Base-by-base conservation (phyloP, 2,329 filamentous ascomycete species). In the Aspergillus tubingensis region DNA sequence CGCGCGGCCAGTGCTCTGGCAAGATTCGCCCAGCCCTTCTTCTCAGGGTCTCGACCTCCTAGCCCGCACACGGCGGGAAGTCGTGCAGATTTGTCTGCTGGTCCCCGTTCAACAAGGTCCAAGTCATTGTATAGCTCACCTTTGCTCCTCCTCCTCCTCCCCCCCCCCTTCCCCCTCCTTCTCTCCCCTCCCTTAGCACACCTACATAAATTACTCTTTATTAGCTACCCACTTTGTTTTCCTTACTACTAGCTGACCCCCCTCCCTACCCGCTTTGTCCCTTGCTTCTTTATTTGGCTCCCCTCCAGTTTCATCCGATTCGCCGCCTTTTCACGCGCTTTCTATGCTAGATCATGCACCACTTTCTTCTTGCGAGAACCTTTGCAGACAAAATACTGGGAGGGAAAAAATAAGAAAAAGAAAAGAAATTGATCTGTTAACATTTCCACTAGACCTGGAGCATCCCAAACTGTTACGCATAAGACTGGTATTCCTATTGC, bases 401-500 rank as follows among this genome's bases (percentile, higher is more conserved):
- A 36, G 32, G 10, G 32, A 2, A 27, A 49, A 49, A 32, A 7
- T 5, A n/a, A 49, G 17, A 8, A 5, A 15, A 4, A 32, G 15
- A 19, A 23, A 8, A 27, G 27, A 17, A 43, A 19, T 50, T 55
- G 23, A 38, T 52, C 61, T 63, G 25, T 67, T 63, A 65, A 68
- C 66, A 48, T 63, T 54, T 57, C 49, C 57, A 60, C 59, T 62
- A 82, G 79, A 61, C 77, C 80, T 48, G 78, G 79, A 60, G 79
- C 78, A 59, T 82, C 81, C 44, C 82, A 83, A 68, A 83, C 85
- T 66, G 80, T 85, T 60, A 84, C 81, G 68, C 85, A 88, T 73
- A 84, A 82, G 67, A 88, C 86, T n/a, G 86, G 86, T 49, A 82
- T 88, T 56, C 82, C 86, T 63, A 88, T 89, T 68, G 77, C 83